phyloP scores from a whole-genome alignment of 176 grass and related monocot genomes.

The Bothriochloa decipiens region DNA sequence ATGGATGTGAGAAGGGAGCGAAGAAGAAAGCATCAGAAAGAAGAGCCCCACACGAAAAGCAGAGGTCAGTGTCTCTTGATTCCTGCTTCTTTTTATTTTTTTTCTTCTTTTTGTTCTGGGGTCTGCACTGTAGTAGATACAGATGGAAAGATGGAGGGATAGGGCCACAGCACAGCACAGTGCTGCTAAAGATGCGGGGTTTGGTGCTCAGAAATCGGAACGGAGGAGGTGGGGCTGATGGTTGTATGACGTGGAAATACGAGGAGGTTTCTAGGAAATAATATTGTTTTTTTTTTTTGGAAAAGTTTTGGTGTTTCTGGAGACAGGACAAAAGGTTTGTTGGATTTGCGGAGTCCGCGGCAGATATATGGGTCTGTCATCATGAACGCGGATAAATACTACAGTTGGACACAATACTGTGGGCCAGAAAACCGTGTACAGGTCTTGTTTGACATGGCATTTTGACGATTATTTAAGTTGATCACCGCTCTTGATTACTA shows the following conservation, averaged over 20 bases:
- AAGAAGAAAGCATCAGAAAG: slow-evolving; percentile 37
- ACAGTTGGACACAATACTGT: not conserved
- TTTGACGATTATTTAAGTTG: not conserved
- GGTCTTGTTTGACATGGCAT: not conserved
- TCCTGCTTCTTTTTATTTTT: not conserved
- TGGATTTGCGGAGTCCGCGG: not conserved
- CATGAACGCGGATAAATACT: not conserved
- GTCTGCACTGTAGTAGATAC: not conserved
- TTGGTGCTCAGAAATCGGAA: not conserved
- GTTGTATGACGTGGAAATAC: slow-evolving; percentile 31
- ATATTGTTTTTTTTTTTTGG: not conserved
- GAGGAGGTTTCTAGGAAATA: not conserved
- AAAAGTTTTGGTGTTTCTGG: not conserved
- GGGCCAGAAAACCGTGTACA: slow-evolving; percentile 37
- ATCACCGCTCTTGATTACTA: too few species aligned
- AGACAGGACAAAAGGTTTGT: not conserved
- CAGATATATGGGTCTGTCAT: not conserved
- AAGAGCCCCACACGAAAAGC: slow-evolving; percentile 41
- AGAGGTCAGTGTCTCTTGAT: slow-evolving; percentile 33
- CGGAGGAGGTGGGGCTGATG: not conserved
- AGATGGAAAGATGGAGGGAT: too few species aligned
- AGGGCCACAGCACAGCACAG: too few species aligned
- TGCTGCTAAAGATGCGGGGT: too few species aligned
- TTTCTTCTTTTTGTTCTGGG: not conserved
- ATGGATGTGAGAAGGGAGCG: slow-evolving; percentile 24